Conservation (phyloP, 805 yeast genomes). For the Metschnikowia vanudenii region DNA sequence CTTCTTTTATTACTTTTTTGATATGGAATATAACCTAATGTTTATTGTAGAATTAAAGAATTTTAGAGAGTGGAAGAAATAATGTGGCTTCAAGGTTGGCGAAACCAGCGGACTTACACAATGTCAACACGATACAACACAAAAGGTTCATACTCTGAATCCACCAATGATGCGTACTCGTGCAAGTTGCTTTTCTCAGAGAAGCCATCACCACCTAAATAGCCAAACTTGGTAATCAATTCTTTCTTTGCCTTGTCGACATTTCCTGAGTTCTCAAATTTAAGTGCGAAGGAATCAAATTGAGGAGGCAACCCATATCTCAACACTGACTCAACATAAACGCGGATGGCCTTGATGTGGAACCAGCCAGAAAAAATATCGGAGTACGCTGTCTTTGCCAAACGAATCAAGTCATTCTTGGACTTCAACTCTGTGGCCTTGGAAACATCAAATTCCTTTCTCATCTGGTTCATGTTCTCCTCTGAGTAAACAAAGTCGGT, state of each 20-base stretch:
- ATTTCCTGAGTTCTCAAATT: constrained; percentile 40
- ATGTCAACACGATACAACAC: constrained; percentile 64
- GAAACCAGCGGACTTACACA: constrained; percentile 20
- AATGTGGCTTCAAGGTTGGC: not conserved
- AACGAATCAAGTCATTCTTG: constrained; percentile 73
- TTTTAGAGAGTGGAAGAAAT: not conserved
- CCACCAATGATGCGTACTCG: constrained; percentile 90
- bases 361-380: constrained; percentile 86
- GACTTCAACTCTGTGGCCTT: constrained; percentile 69
- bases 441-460: constrained; percentile 76
- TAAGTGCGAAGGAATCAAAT: constrained; percentile 56
- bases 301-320: constrained; percentile 97
- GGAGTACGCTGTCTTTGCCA: constrained; percentile 84
- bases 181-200: constrained; percentile 66
- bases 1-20: not conserved
- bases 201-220: constrained; percentile 88
- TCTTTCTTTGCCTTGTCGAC: constrained; percentile 63
- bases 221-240: constrained; percentile 75
- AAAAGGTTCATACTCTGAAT: constrained; percentile 94
- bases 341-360: constrained; percentile 82
- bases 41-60: constrained; percentile 6
- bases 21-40: not conserved
- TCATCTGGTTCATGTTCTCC: constrained; percentile 65
- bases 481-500: constrained; percentile 82
- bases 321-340: constrained; percentile 88